Conservation (phyloP, 2,329 filamentous ascomycete genomes). For the Cladobotryum protrusum region DNA sequence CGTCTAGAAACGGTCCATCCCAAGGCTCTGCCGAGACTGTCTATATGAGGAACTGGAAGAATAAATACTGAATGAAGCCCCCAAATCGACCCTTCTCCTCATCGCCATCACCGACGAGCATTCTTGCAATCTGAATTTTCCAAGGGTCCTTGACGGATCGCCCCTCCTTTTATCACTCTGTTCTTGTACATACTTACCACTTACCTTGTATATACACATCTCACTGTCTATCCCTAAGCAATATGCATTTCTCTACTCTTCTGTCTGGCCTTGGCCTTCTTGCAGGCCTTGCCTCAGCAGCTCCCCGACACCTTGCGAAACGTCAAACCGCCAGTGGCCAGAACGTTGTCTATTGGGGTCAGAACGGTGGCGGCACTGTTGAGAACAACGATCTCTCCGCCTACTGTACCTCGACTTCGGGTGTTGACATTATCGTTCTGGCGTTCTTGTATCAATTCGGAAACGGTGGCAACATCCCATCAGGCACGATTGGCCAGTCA, state of each 20-base stretch:
- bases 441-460: constrained; percentile 35
- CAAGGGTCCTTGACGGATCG: too few relatives aligned
- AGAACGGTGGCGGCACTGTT: constrained; percentile 20
- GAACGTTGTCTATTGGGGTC: constrained; percentile 26
- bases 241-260: constrained; percentile 7
- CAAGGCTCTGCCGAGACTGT: too few relatives aligned
- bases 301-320: constrained; percentile 3
- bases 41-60: too few relatives aligned
- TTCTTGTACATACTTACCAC: background rate
- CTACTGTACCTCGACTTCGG: constrained; percentile 31
- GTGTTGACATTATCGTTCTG: constrained; percentile 36
- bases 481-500: constrained; percentile 35
- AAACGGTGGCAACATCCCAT: constrained; percentile 28
- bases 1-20: too few relatives aligned
- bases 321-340: constrained; percentile 18
- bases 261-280: constrained; percentile 6
- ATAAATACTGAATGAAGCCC: too few relatives aligned
- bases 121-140: too few relatives aligned
- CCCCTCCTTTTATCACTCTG: background rate
- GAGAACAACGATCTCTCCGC: constrained; percentile 30
- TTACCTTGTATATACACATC: constrained; percentile 1
- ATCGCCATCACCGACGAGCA: too few relatives aligned
- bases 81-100: too few relatives aligned
- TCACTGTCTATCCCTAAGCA: background rate
- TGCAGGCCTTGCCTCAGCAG: constrained; percentile 7